phyloP scores from a whole-genome alignment of 2,329 filamentous ascomycete genomes.

The Hypoxylon sp. region DNA sequence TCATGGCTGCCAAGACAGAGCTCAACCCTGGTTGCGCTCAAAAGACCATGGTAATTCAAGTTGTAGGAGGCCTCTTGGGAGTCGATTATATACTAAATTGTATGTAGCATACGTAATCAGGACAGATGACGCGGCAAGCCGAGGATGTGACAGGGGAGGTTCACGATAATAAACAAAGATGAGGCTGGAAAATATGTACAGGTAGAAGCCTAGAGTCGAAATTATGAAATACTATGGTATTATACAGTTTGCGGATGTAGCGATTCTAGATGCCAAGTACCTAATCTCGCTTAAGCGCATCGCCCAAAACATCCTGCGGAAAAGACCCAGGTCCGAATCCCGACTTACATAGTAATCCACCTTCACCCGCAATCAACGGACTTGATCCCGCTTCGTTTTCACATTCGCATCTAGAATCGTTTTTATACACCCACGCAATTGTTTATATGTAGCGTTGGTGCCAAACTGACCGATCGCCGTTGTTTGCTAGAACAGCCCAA shows the following conservation, averaged over 20 bases:
- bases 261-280: no score
- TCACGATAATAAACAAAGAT: not conserved
- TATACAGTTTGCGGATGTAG: no score
- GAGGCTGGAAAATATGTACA: no score
- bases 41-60: not conserved
- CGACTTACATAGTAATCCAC: not conserved
- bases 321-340: no score
- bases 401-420: not conserved
- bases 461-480: not conserved
- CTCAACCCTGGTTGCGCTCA: no score
- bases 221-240: no score
- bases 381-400: no score
- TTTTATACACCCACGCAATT: not conserved
- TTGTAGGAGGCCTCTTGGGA: not conserved
- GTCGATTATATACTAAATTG: no score
- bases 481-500: not conserved
- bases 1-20: not conserved
- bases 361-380: not conserved
- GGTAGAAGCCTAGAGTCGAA: no score
- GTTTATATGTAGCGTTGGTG: not conserved
- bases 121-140: not conserved
- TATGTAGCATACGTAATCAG: not conserved
- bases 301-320: no score
- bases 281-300: slow-evolving; percentile 23
- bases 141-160: no score